Evolutionary conservation across 169 alveolate genomes (phyloP).

Genomic region (Neospora caninum): DNA sequence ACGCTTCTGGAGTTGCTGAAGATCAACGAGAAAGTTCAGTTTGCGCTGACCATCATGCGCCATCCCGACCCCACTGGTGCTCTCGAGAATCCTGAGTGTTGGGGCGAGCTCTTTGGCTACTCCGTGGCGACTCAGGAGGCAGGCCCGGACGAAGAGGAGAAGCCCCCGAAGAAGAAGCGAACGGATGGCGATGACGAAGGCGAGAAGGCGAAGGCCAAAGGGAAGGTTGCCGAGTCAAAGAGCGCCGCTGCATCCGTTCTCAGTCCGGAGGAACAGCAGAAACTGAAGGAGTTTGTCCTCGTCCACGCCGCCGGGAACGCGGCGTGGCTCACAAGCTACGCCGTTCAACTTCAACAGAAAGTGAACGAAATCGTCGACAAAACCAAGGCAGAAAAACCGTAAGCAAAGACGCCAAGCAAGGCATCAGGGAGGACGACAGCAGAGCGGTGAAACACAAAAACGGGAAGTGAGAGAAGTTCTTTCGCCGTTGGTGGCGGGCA

Average conservation of each 20-base stretch:
- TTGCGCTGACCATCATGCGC: constrained; percentile 24
- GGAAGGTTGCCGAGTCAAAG: not conserved
- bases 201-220: not conserved
- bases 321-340: constrained; percentile 52
- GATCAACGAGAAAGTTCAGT: constrained; percentile 5
- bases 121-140: not conserved
- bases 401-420: not conserved
- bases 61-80: constrained; percentile 55
- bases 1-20: constrained; percentile 36
- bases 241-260: not conserved
- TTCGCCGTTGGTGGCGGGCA: too few species aligned
- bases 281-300: constrained; percentile 51
- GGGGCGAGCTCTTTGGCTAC: constrained; percentile 29
- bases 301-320: constrained; percentile 48
- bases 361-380: constrained; percentile 53
- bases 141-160: not conserved
- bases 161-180: not conserved
- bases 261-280: constrained; percentile 40
- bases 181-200: not conserved
- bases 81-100: constrained; percentile 41
- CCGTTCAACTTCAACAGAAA: constrained; percentile 52
- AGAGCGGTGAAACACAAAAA: too few species aligned
- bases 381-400: constrained; percentile 58
- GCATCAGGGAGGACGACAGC: not conserved
- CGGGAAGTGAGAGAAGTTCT: too few species aligned